A percentile compares a stretch with the other conserved stretches of the same genome.
phyloP scores from a whole-genome alignment of 345 rosid genomes.

The Brassica juncea region DNA sequence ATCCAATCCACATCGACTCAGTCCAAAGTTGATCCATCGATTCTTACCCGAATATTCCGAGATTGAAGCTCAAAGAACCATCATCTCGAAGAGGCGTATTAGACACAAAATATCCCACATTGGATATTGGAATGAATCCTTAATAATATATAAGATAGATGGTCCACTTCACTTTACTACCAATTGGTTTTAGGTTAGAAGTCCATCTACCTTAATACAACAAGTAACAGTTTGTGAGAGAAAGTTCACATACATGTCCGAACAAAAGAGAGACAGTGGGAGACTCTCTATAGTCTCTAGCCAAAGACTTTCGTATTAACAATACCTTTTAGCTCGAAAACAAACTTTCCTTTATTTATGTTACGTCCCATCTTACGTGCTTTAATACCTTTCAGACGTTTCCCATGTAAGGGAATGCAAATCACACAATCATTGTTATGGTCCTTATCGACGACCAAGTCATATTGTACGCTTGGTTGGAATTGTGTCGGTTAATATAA shows the following conservation, averaged over 20 bases:
- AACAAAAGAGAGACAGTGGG: slow-evolving; percentile 19
- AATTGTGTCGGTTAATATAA: not conserved
- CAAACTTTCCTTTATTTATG: slow-evolving; percentile 8
- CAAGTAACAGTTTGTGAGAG: not conserved
- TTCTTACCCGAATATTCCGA: no score
- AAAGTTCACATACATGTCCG: slow-evolving; percentile 30
- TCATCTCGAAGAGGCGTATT: no score
- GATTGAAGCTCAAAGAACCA: no score
- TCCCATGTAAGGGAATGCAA: slow-evolving; percentile 1
- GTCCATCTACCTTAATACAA: no score
- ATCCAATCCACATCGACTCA: no score
- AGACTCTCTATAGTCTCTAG: slow-evolving; percentile 1
- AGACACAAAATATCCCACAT: no score
- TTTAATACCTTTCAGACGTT: not conserved
- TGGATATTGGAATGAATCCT: no score
- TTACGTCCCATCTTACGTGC: slow-evolving; percentile 25
- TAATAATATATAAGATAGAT: no score
- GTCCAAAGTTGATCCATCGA: no score
- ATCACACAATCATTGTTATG: slow-evolving; percentile 6
- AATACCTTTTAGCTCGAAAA: slow-evolving; percentile 22
- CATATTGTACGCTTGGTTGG: not conserved
- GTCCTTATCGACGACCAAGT: not conserved
- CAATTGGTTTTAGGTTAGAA: no score
- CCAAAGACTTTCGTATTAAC: slow-evolving; percentile 16
- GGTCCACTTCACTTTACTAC: no score